Evolutionary conservation across 2,329 filamentous ascomycete genomes (phyloP).

Genomic region (Neonectria faginata): DNA sequence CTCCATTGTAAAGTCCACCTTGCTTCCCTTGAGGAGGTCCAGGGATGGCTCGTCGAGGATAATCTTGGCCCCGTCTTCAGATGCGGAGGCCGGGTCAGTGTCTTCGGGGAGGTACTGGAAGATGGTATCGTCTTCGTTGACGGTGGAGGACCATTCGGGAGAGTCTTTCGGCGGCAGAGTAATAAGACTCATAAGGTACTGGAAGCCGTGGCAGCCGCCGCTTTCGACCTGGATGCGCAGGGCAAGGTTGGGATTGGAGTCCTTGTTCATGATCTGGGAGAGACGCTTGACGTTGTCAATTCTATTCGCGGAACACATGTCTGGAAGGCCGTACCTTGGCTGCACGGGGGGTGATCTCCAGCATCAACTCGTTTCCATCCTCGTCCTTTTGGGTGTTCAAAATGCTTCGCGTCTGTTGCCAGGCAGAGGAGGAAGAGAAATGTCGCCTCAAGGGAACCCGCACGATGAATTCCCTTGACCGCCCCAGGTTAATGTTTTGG

Average conservation of each 20-base stretch:
- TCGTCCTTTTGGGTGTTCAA: constrained; percentile 84
- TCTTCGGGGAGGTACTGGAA: constrained; percentile 76
- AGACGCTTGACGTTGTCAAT: constrained; percentile 67
- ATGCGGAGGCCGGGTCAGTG: constrained; percentile 46
- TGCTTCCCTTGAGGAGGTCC: constrained; percentile 91
- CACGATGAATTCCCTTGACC: constrained; percentile 15
- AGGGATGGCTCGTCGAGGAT: constrained; percentile 90
- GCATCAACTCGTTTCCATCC: constrained; percentile 83
- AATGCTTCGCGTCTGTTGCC: constrained; percentile 61
- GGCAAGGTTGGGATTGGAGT: constrained; percentile 81
- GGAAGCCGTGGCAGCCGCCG: constrained; percentile 97
- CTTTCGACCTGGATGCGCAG: constrained; percentile 93
- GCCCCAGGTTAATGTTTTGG: background rate
- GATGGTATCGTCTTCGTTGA: constrained; percentile 84
- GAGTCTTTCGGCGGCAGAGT: constrained; percentile 62
- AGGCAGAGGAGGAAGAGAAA: constrained; percentile 55
- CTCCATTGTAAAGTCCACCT: constrained; percentile 96
- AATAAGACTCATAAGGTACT: constrained; percentile 93
- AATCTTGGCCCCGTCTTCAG: constrained; percentile 72
- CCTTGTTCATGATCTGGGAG: constrained; percentile 78
- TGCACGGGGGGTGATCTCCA: constrained; percentile 87
- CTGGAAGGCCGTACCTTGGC: constrained; percentile 70
- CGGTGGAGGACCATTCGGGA: constrained; percentile 49
- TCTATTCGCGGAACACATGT: background rate
- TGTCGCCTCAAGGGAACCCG: constrained; percentile 30